Evolutionary conservation across 345 rosid genomes (phyloP), one percentile per base, ranked within the genome.

Genomic region (Lumnitzera racemosa): DNA sequence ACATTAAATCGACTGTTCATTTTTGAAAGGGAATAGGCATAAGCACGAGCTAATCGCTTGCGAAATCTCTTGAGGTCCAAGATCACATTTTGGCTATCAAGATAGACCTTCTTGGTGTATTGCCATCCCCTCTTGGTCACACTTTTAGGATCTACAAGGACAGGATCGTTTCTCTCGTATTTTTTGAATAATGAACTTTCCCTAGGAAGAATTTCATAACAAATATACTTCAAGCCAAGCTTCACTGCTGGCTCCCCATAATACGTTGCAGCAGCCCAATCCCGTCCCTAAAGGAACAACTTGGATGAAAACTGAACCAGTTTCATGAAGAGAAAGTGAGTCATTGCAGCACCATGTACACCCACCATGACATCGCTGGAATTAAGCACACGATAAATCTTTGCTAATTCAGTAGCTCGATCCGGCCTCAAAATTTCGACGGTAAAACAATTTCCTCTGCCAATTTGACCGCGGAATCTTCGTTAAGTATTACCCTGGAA

Each of bases 291-390:
- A 71, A 5, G 96, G 96, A 29, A 89, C 70, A 11, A 89, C 78
- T 72, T 89, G 96, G 36, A 89, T 81, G 24, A 89, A 89, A 56
- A 81, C 92, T 0, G 77, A 82, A 24, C 86, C 80, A 0, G 91
- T 62, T 56, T 84, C 89, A 84, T 70, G 68, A 86, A 89, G 2
- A 89, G 83, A 58, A 89, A 86, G 62, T 86, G 96, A 13, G 94
- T 86, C 96, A 89, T 89, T 27, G 96, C 96, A 11, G 96, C 96
- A 61, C 96, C 95, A 58, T 89, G 96, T 12, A 89, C 96, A 47
- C 95, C 95, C 15, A 89, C 67, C 91, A 84, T 81, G 1, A 89
- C 91, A 54, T 84, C 84, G 54, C 96, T 89, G 2, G 91, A 72
- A 65, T 86, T 86, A 53, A 86, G 61, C 23, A 68, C 75, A 0